phyloP scores from a whole-genome alignment of 768 basidiomycete species.

The Fomitopsis serialis region DNA sequence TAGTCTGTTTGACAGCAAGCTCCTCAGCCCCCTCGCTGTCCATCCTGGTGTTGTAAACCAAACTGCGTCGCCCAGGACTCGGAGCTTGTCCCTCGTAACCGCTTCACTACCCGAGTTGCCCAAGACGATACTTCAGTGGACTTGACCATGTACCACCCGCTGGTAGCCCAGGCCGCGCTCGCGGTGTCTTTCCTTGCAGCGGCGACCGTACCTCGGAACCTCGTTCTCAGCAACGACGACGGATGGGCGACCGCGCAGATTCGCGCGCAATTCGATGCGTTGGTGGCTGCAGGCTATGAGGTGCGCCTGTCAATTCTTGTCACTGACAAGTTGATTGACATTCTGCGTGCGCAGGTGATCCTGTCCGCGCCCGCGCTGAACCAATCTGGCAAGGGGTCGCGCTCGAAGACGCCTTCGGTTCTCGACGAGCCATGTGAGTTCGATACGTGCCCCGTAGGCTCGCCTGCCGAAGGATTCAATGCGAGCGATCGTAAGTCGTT shows the following conservation, averaged over 20 bases:
- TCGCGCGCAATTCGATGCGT: constrained; percentile 34
- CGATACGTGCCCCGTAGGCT: constrained; percentile 34
- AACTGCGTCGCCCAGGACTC: too few relatives aligned
- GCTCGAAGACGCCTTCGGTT: constrained; percentile 26
- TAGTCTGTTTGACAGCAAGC: not conserved
- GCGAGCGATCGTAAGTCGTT: constrained; percentile 27
- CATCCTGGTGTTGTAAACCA: too few relatives aligned
- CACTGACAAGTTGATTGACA: not conserved
- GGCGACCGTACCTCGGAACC: constrained; percentile 6
- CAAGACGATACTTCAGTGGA: too few relatives aligned
- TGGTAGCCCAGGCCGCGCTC: not conserved
- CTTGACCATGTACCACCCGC: not conserved
- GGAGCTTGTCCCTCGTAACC: too few relatives aligned
- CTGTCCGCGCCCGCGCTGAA: constrained; percentile 43
- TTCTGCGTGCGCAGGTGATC: constrained; percentile 26
- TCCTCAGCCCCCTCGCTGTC: too few relatives aligned
- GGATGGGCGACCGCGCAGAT: constrained; percentile 44
- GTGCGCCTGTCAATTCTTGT: constrained; percentile 18
- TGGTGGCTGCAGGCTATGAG: constrained; percentile 33
- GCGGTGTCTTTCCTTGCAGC: not conserved
- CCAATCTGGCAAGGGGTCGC: constrained; percentile 40
- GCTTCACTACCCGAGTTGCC: too few relatives aligned
- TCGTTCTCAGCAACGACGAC: constrained; percentile 30
- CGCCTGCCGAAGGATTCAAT: constrained; percentile 38
- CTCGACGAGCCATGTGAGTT: constrained; percentile 34